Evolutionary conservation across 2,329 filamentous ascomycete species (phyloP).

Genomic region (Aspergillus sp.): DNA sequence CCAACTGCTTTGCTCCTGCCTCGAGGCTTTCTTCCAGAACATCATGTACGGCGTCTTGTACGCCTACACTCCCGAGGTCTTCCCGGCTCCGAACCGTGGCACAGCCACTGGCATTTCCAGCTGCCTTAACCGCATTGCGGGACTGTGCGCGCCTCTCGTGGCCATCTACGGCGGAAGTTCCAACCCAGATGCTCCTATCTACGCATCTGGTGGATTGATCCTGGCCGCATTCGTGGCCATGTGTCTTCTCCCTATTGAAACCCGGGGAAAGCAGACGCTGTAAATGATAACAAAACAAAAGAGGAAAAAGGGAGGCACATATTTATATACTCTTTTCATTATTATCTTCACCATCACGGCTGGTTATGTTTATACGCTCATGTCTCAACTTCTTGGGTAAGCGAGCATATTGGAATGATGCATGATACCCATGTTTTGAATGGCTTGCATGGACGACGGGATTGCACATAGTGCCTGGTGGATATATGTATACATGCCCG

Average conservation of each 20-base stretch:
- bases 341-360: not conserved
- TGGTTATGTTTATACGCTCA: not conserved
- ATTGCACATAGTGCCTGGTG: not conserved
- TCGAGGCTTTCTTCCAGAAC: slow-evolving; percentile 60
- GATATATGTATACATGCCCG: not conserved
- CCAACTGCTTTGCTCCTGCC: slow-evolving; percentile 55
- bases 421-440: slow-evolving; percentile 5
- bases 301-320: no score
- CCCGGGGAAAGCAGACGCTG: slow-evolving; percentile 45
- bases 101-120: slow-evolving; percentile 55
- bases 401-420: not conserved
- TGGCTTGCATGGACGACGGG: not conserved
- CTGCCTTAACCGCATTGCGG: slow-evolving; percentile 48
- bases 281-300: slow-evolving; percentile 21
- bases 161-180: slow-evolving; percentile 42
- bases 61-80: slow-evolving; percentile 61
- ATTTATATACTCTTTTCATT: not conserved
- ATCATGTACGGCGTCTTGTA: slow-evolving; percentile 61
- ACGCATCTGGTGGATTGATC: slow-evolving; percentile 47
- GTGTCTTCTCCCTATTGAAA: slow-evolving; percentile 50
- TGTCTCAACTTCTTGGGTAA: not conserved
- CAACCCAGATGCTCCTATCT: slow-evolving; percentile 48
- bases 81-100: slow-evolving; percentile 57
- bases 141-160: slow-evolving; percentile 48
- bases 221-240: slow-evolving; percentile 49